Base-by-base conservation (phyloP, 1,284 basidiomycete species). In the Moesziomyces antarcticus region DNA sequence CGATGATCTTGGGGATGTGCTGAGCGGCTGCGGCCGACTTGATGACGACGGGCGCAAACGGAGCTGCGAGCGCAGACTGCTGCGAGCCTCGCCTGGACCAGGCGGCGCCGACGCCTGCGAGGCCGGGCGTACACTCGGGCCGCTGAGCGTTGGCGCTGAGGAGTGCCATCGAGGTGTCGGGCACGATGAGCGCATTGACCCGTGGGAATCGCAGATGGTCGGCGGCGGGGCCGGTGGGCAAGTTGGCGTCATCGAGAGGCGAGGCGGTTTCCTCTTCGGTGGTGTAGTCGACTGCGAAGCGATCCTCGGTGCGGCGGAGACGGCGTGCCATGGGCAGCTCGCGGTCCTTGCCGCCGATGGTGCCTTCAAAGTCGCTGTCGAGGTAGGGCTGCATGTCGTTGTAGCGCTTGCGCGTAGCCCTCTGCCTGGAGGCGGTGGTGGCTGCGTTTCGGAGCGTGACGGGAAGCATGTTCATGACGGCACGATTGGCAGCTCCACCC, bases 281-380 rank as follows among this genome's bases (percentile, higher is more conserved):
- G 3, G 61, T 69, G 24, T 50, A 69, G 20, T 74, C 71, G 35
- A 69, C 63, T 14, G 72, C 58, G 50, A 77, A 72, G 11, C 75
- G 44, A 14, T 68, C 55, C 21, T 57, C 53, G 40, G 67, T 57
- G 4, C 73, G 69, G 25, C 66, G 43, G n/a, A 77, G 33, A 9
- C 77, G 56, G 6, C 58, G 46, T 20, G 77, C 77, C 64, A 67
- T 72, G 41, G 77, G 77, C 49, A 79, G 50, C 46, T 79, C 77
- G 48, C 56, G 53, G 52, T 79, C 77, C 42, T 60, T 72, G 18
- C 42, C 75, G 37, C 77, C 77, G 33, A 79, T 79, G 2, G 77
- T 79, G 8, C 77, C 77, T 41, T 79, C 77, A 46, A 75, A 79
- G 49, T 79, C 77, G 27, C 71, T 75, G 46, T 77, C 77, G 46